Conservation (phyloP, 345 rosid genomes). For the Linum tenue region DNA sequence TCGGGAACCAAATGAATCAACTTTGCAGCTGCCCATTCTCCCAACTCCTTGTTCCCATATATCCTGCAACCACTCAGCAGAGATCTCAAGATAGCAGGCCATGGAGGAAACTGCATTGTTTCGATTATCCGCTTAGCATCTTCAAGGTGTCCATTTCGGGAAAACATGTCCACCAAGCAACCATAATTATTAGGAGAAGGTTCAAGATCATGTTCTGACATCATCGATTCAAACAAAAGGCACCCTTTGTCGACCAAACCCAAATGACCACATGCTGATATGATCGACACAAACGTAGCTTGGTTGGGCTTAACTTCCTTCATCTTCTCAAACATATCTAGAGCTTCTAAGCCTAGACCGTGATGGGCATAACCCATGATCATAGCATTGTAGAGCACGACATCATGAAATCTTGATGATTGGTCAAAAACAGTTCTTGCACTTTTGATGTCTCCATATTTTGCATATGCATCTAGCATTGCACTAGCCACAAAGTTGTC, state of each 20-base stretch:
- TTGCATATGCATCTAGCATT: constrained; percentile 37
- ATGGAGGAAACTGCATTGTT: constrained; percentile 29
- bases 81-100: constrained; percentile 35
- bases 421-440: constrained; percentile 27
- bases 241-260: constrained; percentile 31
- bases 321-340: constrained; percentile 26
- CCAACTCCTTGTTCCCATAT: constrained; percentile 28
- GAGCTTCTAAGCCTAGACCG: constrained; percentile 26
- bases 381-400: constrained; percentile 28
- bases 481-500: constrained; percentile 26
- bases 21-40: constrained; percentile 33
- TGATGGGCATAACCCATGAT: constrained; percentile 38
- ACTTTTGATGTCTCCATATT: constrained; percentile 29
- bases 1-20: constrained; percentile 25
- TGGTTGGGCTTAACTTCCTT: constrained; percentile 29
- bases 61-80: constrained; percentile 36
- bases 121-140: constrained; percentile 29
- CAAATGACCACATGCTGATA: constrained; percentile 34
- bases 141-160: constrained; percentile 28
- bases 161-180: constrained; percentile 35
- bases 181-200: constrained; percentile 35
- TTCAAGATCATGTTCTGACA: constrained; percentile 19
- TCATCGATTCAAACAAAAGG: constrained; percentile 27
- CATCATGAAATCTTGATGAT: constrained; percentile 19
- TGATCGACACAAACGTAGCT: constrained; percentile 33